Conservation (phyloP, 441 rosid genomes). For the Gossypium trilobum region DNA sequence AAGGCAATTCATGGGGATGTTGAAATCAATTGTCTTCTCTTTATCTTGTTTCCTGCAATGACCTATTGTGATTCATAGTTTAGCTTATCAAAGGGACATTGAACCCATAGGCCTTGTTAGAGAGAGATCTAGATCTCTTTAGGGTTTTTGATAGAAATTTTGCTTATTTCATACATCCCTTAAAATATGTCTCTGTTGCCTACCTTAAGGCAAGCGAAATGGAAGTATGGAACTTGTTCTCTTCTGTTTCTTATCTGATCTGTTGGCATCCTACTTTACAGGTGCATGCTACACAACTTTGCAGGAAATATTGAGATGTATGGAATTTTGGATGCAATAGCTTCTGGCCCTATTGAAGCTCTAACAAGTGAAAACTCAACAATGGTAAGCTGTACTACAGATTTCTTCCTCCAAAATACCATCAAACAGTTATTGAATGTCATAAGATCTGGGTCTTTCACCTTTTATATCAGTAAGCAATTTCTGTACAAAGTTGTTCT, state of each 20-base stretch:
- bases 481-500: background rate
- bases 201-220: background rate
- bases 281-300: constrained; percentile 77
- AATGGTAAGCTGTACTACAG: constrained; percentile 33
- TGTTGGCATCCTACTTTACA: constrained; percentile 22
- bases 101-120: too few species aligned
- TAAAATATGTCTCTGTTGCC: background rate
- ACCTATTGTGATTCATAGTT: too few species aligned
- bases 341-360: constrained; percentile 60
- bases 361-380: constrained; percentile 47
- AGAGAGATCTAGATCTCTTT: too few species aligned
- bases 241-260: background rate
- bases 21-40: too few species aligned
- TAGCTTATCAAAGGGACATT: too few species aligned
- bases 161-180: too few species aligned
- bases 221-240: background rate
- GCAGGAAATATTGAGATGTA: constrained; percentile 73
- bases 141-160: too few species aligned
- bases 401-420: background rate
- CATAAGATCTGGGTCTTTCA: background rate
- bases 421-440: constrained; percentile 5
- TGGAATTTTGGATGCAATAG: constrained; percentile 52
- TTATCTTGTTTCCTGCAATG: too few species aligned
- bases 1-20: too few species aligned
- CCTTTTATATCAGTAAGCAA: background rate